Conservation (phyloP, 225 moss, liverwort and hornwort species). For the Physcomitrellopsis africana region DNA sequence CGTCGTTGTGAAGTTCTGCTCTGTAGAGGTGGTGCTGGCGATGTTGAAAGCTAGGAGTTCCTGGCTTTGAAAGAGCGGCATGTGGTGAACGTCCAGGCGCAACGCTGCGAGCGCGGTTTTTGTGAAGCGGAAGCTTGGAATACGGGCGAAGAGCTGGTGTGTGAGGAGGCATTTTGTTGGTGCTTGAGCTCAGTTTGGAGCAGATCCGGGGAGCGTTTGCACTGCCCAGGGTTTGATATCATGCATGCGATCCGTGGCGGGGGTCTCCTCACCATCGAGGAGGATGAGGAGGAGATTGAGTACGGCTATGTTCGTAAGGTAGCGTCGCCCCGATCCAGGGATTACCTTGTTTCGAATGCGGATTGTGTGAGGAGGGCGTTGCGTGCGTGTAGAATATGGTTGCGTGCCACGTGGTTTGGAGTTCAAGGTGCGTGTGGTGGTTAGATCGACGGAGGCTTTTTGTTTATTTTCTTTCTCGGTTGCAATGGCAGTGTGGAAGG, state of each 20-base stretch:
- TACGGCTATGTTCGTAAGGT: slow-evolving; percentile 96
- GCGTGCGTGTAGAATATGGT: slow-evolving; percentile 6
- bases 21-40: no score
- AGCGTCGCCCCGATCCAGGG: slow-evolving; percentile 1
- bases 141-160: no score
- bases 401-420: not conserved
- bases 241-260: slow-evolving; percentile 78
- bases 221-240: slow-evolving; percentile 1
- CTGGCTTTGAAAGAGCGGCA: no score
- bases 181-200: no score
- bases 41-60: no score
- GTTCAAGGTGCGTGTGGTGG: slow-evolving; percentile 9
- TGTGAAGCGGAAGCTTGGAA: no score
- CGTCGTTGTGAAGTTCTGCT: no score
- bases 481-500: not conserved
- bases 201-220: slow-evolving; percentile 26
- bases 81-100: no score
- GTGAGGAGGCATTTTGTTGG: no score
- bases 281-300: slow-evolving; percentile 87
- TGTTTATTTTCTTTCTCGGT: not conserved
- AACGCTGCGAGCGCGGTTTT: no score
- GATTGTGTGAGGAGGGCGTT: not conserved
- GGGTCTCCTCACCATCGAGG: slow-evolving; percentile 85
- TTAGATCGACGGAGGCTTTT: slow-evolving; percentile 20
- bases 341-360: not conserved